phyloP scores from a whole-genome alignment of 345 rosid species.

The Pistacia vera region DNA sequence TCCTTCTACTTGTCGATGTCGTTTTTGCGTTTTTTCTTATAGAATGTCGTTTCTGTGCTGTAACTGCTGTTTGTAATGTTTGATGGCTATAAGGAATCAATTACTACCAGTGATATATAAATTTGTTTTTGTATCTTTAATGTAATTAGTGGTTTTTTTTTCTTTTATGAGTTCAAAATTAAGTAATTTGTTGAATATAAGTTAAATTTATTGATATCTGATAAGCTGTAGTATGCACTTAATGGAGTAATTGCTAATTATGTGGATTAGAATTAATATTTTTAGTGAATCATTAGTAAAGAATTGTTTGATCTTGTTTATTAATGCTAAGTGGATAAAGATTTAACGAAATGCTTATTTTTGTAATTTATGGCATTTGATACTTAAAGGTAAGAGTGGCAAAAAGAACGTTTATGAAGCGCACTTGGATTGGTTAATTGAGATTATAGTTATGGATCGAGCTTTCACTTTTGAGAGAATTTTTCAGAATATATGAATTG shows the following conservation, averaged over 20 bases:
- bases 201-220: neutral
- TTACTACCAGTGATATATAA: neutral
- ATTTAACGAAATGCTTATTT: neutral
- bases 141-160: neutral
- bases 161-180: neutral
- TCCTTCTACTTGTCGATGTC: neutral
- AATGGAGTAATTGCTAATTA: neutral
- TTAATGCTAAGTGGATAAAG: neutral
- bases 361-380: neutral
- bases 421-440: neutral
- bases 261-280: neutral
- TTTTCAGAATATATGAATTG: neutral
- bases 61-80: constrained; percentile 22
- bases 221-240: too few relatives aligned
- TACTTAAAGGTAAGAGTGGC: neutral
- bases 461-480: neutral
- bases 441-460: neutral
- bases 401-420: too few relatives aligned
- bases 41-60: neutral
- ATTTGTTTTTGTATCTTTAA: neutral
- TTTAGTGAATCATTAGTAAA: neutral
- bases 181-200: neutral
- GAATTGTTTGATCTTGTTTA: neutral
- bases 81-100: constrained; percentile 14
- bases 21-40: constrained; percentile 2